Base-by-base conservation (phyloP, 1,284 basidiomycete genomes). In the Sporisorium iseilematis-ciliati region DNA sequence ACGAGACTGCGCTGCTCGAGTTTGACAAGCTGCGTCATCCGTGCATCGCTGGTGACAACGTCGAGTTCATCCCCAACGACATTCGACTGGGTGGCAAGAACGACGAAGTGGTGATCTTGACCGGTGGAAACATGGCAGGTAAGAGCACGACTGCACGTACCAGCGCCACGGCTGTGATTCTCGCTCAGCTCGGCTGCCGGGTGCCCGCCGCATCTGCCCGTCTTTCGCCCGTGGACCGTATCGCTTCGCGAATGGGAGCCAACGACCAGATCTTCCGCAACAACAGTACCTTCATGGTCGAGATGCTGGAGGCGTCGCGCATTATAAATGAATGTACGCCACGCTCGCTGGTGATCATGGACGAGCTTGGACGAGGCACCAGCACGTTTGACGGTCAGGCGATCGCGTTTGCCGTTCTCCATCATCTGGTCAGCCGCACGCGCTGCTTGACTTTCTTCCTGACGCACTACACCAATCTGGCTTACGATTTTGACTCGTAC, bases 191-290 rank as follows among this genome's bases (percentile, higher is more conserved):
- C 20, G 97, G 97, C n/a, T 99, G 98, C 91, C 90, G 92, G 56
- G 94, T 99, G 3, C 97, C 97, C 3, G 96, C 97, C 0, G 86
- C 89, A 38, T 89, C 87, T 57, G 97, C 96, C 29, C 89, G 92
- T 38, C 85, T 99, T 52, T 92, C 91, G 73, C 94, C 97, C 0
- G 91, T 97, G 2, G 96, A 99, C 85, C 89, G 92, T 25, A 97
- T 99, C 79, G 90, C 97, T 66, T 98, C 96, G 7, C 91, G 97
- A 29, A 99, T 99, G 96, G 97, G 97, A 20, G 97, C 97, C 64
- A 86, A 84, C 42, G 83, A 85, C 60, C 80, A 79, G 54, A 79
- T 83, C 48, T 84, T 84, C 77, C 75, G 78, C 38, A 79, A 82
- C 64, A 80, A 83, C 64, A 79, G 76, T 56, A 85, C 83, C 21